Evolutionary conservation across 768 basidiomycete species (phyloP), one percentile per base, ranked within the genome.

Genomic region (Xanthoconium stramineum): DNA sequence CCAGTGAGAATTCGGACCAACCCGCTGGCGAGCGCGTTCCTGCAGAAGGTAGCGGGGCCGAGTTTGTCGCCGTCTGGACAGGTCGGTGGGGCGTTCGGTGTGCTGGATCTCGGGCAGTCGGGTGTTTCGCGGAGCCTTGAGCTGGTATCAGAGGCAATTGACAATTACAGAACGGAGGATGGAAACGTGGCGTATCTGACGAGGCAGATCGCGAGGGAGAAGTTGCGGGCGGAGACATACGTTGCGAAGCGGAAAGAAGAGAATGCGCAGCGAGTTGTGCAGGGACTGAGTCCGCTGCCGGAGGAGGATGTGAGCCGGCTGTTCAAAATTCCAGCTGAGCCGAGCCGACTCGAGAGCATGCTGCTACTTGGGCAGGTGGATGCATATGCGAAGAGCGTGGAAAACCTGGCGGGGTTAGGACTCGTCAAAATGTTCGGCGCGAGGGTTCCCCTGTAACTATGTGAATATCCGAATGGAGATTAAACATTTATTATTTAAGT

Each of bases 171-270:
- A 65, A 91, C 89, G 52, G 94, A 97, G 72, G 91, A 95, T 66
- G 90, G 91, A 49, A 96, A 96, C 72, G 81, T 94, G 61, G 93
- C 89, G 51, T 97, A 93, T 77, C 76, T 92, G 62, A 79, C 80
- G 44, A 85, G 94, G 52, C 94, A 95, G 70, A 95, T 95, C 66
- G 86, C 86, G 32, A 82, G 94, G 32, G 94, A 97, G 72, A 87
- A 84, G 66, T 73, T 80, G 43, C 84, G 83, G 57, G 91, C 91
- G 48, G 94, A 97, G 53, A 78, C 79, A 51, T 87, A 88, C 66
- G 73, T 94, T 52, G 80, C 83, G 64, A 94, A 94, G 73, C 84
- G 93, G 53, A 91, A 88, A 68, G 94, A 96, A 69, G 94, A 97
- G 74, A 96, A 91, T 65, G 80, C 80, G 37, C 76, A 76, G 50